Conservation (phyloP, 169 alveolate genomes). For the Plasmodium yoelii region DNA sequence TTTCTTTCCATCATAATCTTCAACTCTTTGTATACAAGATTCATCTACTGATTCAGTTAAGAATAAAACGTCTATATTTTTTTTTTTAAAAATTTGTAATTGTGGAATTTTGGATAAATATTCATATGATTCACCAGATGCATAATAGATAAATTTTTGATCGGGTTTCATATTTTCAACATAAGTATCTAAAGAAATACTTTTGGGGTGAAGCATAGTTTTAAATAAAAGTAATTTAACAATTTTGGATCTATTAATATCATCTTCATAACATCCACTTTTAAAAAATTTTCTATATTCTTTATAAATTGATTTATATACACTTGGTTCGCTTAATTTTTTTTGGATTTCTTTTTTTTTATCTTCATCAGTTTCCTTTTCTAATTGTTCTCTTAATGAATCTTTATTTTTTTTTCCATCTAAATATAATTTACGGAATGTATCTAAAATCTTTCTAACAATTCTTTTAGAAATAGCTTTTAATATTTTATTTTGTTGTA, state of each 20-base stretch:
- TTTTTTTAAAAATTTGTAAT: slow-evolving; percentile 92
- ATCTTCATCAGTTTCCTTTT: slow-evolving; percentile 88
- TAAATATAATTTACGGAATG: slow-evolving; percentile 93
- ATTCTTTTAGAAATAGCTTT: slow-evolving; percentile 96
- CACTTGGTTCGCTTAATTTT: slow-evolving; percentile 86
- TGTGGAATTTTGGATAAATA: slow-evolving; percentile 92
- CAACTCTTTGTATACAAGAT: slow-evolving; percentile 91
- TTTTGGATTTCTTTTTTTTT: slow-evolving; percentile 85
- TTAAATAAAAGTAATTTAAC: slow-evolving; percentile 93
- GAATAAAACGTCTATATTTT: slow-evolving; percentile 95
- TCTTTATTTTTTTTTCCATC: slow-evolving; percentile 90
- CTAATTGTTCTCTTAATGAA: slow-evolving; percentile 84
- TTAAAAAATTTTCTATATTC: slow-evolving; percentile 93
- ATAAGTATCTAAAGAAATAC: slow-evolving; percentile 92
- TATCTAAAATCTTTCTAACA: slow-evolving; percentile 96
- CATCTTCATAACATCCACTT: slow-evolving; percentile 97
- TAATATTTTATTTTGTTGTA: slow-evolving; percentile 95
- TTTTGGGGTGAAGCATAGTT: slow-evolving; percentile 89
- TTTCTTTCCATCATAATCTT: slow-evolving; percentile 90
- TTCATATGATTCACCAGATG: slow-evolving; percentile 91
- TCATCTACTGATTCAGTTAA: slow-evolving; percentile 96
- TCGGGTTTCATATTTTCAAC: slow-evolving; percentile 94
- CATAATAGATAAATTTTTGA: slow-evolving; percentile 94
- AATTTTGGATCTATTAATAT: slow-evolving; percentile 93
- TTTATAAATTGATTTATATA: slow-evolving; percentile 91